Evolutionary conservation across 495 filamentous ascomycete species (phyloP), one percentile per base, ranked within the genome.

Genomic region (Penicillium maclennaniae): DNA sequence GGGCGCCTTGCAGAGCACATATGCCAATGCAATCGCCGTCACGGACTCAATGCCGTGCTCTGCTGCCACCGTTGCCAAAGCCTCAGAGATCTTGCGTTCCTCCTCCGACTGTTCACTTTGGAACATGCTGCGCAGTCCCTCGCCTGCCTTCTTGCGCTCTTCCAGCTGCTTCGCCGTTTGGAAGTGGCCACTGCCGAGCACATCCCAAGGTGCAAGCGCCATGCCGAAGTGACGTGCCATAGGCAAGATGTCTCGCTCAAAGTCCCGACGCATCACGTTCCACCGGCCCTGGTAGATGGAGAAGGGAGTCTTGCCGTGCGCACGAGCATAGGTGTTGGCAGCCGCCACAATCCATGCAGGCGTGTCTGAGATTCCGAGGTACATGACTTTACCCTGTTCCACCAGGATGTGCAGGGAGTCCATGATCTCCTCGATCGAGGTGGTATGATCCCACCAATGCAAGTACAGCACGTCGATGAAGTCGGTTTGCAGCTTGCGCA

Each of bases 1-100:
- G 0, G 87, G 83, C 12, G 84, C 73, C 67, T 91, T 91, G 64
- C 80, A 76, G 65, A 84, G 77, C 6, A 91, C 83, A 66, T 91
- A 91, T 3, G 88, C 87, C 46, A 90, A 66, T 2, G 88, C 87
- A 37, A 91, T 67, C 44, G 75, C 76, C 10, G 80, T 82, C 34
- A 85, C 44, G 57, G 47, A 61, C 49, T 72, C 68, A 19, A 63
- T 55, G 9, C 71, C 71, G 53, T 82, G 78, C 54, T 72, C 69
- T 15, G 65, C 69, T 0, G 80, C 81, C 16, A 88, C 71, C 8
- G 68, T 72, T 21, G 74, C 73, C 6, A 86, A 63, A 0, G 74
- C 76, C 19, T 70, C 69, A 14, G 70, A 71, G 6, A 83, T 65
- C 9, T 57, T 66, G 20, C 60, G 56, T 39, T 82, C 73, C 0